Evolutionary conservation across 805 yeast genomes (phyloP).

Genomic region (Candida ponderosae): DNA sequence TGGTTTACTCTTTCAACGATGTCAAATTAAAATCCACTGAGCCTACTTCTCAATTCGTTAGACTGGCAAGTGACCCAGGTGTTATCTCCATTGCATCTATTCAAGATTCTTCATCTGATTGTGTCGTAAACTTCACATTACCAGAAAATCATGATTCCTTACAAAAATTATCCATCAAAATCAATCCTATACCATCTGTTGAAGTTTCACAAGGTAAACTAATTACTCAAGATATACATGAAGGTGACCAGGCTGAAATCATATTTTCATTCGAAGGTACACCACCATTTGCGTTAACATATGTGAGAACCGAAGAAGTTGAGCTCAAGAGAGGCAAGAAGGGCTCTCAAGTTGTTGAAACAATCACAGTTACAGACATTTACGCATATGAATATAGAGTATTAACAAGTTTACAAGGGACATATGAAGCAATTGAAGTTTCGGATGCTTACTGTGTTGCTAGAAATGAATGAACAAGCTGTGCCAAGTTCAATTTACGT

Average conservation of each 20-base stretch:
- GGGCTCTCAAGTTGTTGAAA: conserved; percentile 55
- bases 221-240: conserved; percentile 76
- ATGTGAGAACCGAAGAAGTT: conserved; percentile 59
- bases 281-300: conserved; percentile 86
- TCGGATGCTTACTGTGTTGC: conserved; percentile 73
- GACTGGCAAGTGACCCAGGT: conserved; percentile 85
- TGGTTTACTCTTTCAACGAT: conserved; percentile 69
- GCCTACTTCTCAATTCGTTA: conserved; percentile 39
- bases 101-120: conserved; percentile 67
- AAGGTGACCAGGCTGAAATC: conserved; percentile 90
- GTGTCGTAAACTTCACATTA: conserved; percentile 53
- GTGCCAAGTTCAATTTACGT: too few relatives aligned
- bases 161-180: conserved; percentile 26
- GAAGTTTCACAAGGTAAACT: conserved; percentile 76
- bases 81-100: conserved; percentile 55
- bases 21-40: conserved; percentile 48
- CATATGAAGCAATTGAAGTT: conserved; percentile 88
- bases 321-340: conserved; percentile 30
- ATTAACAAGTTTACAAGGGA: conserved; percentile 80
- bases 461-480: conserved; percentile 23
- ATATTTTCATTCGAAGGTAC: conserved; percentile 75
- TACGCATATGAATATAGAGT: conserved; percentile 62
- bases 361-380: conserved; percentile 51
- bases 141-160: conserved; percentile 24
- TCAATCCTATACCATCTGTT: conserved; percentile 69